Base-by-base conservation (phyloP, 2,329 filamentous ascomycete species). In the Colletotrichum tofieldiae region DNA sequence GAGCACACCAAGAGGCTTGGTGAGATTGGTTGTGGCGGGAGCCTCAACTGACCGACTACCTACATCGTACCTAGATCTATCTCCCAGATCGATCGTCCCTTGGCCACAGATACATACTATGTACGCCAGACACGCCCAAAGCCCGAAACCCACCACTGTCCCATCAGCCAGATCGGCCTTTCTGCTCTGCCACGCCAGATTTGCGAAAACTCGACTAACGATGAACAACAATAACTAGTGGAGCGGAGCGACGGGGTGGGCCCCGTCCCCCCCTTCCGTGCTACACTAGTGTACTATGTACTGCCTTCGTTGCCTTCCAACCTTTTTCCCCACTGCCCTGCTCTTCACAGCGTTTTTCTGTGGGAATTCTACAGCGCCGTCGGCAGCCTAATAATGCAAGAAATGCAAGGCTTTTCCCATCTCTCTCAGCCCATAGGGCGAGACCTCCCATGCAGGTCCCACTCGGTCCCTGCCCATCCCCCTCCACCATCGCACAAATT, bases 301-400 rank as follows among this genome's bases (percentile, higher is more conserved):
- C 29, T 32, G 29, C 29, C 29, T 6, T 32, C 29, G 29, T 32
- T 54, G 14, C 9, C 45, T 39, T 37, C 14, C 37, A 12, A 26
- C 32, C 41, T 1, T 49, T 16, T 32, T 18, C 47, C 3, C 29
- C 60, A 32, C 41, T 70, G 18, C 52, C 37, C 47, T 39, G 23
- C 41, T 55, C 41, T 67, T 62, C 56, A 61, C 63, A 35, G 63
- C 64, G 26, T 61, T 67, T 56, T 59, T 71, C 49, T 32, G 32
- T 67, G 47, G 63, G 26, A 41, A 56, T 60, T 66, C 54, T 54
- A 37, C 32, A 56, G 45, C 47, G 20, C 18, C 54, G 45, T 29
- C 65, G 49, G 29, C 47, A 45, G 55, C 56, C 43, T 43, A 23
- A 51, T 37, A 54, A 23, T 61, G 58, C 43, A 39, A 51, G 32